A percentile compares a stretch with the other conserved stretches of the same genome.
Conservation (phyloP, 2,329 filamentous ascomycete species). For the Aulographum hederae region DNA sequence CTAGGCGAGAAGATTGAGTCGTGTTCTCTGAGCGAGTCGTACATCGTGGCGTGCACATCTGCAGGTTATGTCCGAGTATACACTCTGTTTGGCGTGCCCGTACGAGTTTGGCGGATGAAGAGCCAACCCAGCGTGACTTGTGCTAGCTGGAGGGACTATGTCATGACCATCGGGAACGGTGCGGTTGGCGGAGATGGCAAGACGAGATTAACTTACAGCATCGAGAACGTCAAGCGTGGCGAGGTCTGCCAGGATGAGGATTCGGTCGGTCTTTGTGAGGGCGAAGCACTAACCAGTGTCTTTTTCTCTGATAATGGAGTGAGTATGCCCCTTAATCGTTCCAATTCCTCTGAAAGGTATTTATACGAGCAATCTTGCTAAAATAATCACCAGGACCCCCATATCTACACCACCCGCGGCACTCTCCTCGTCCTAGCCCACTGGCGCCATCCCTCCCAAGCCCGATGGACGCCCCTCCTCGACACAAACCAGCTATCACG, state of each 20-base stretch:
- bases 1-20: conserved; percentile 71
- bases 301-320: conserved; percentile 90
- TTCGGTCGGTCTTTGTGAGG: conserved; percentile 64
- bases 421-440: conserved; percentile 75
- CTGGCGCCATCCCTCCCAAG: conserved; percentile 74
- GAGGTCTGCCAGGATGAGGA: conserved; percentile 93
- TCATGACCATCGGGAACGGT: conserved; percentile 91
- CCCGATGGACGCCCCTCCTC: conserved; percentile 78
- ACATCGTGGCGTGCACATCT: conserved; percentile 74
- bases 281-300: conserved; percentile 55
- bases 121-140: conserved; percentile 80
- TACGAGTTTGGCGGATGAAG: conserved; percentile 81
- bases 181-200: conserved; percentile 62
- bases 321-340: conserved; percentile 15
- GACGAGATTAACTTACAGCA: conserved; percentile 68
- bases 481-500: conserved; percentile 75
- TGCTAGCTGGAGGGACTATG: conserved; percentile 85
- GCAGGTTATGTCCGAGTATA: conserved; percentile 82
- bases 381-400: conserved; percentile 65
- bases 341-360: neutral
- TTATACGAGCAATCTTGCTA: neutral
- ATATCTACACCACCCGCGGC: conserved; percentile 86
- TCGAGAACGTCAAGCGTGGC: conserved; percentile 86
- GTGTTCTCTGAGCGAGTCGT: conserved; percentile 81
- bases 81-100: conserved; percentile 79